Evolutionary conservation across 2,329 filamentous ascomycete species (phyloP).

Genomic region (Fusarium nanum): DNA sequence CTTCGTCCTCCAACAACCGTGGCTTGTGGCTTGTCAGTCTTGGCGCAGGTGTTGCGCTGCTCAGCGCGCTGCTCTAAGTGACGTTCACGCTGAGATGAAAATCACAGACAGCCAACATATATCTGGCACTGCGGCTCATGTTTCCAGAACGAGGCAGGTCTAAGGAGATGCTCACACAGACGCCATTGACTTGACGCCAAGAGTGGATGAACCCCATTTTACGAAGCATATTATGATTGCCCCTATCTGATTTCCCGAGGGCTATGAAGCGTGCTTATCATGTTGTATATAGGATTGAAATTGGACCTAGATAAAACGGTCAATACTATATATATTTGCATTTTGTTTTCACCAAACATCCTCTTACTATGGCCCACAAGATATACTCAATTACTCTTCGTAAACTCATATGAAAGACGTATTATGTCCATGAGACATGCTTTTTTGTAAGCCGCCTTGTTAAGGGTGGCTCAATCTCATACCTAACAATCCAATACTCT

Average conservation of each 20-base stretch:
- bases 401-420: not conserved
- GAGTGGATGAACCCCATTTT: not conserved
- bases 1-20: conserved; percentile 19
- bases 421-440: not conserved
- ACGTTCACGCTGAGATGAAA: not conserved
- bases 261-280: conserved; percentile 24
- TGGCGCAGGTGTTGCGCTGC: conserved; percentile 24
- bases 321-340: conserved; percentile 1
- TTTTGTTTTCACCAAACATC: not conserved
- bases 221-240: conserved; percentile 23
- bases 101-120: not conserved
- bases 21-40: conserved; percentile 26
- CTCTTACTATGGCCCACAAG: not conserved
- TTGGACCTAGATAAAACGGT: not conserved
- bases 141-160: not conserved
- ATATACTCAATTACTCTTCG: not conserved
- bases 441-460: not conserved
- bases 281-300: conserved; percentile 17
- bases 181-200: not conserved
- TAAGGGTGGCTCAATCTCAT: not conserved
- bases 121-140: not conserved
- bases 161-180: not conserved
- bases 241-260: not conserved
- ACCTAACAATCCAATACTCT: not conserved
- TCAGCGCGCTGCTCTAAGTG: conserved; percentile 24